Conservation (phyloP, 1,139 yeast species). For the Geotrichum histeridarum region DNA sequence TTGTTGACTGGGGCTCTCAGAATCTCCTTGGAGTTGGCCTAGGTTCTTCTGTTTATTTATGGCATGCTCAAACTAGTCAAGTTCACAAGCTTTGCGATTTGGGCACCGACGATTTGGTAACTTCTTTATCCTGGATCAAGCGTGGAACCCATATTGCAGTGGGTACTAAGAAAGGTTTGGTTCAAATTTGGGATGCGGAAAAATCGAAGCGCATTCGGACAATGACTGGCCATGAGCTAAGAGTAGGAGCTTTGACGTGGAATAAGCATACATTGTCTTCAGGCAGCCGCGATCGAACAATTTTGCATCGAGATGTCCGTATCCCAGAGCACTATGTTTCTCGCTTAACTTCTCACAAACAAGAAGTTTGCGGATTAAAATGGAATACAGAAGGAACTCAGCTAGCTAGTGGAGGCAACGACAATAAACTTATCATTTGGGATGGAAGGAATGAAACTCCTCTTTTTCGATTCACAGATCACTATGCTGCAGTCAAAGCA, state of each 20-base stretch:
- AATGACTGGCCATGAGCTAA: conserved; percentile 82
- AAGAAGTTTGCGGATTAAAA: conserved; percentile 92
- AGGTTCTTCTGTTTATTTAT: conserved; percentile 79
- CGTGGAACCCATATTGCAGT: conserved; percentile 87
- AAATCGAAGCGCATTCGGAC: conserved; percentile 77
- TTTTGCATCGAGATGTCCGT: conserved; percentile 86
- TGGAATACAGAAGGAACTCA: conserved; percentile 79
- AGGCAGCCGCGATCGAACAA: conserved; percentile 81
- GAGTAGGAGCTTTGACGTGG: conserved; percentile 91
- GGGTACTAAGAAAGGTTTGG: conserved; percentile 81
- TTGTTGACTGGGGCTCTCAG: conserved; percentile 94
- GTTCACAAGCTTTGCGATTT: conserved; percentile 78
- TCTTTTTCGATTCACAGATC: conserved; percentile 69
- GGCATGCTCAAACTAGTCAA: conserved; percentile 84
- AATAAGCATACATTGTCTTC: conserved; percentile 82
- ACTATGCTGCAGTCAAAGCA: conserved; percentile 93
- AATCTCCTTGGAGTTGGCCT: conserved; percentile 87
- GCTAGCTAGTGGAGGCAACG: conserved; percentile 91
- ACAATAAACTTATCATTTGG: conserved; percentile 66
- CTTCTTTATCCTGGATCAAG: conserved; percentile 82
- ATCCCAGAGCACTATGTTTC: conserved; percentile 77
- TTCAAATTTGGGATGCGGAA: conserved; percentile 95
- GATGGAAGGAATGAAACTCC: conserved; percentile 70
- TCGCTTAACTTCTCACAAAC: conserved; percentile 70
- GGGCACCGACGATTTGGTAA: conserved; percentile 57